Percentiles rank a stretch among this genome's conserved stretches.
These are phyloP conservation scores for Serendipita vermifera DNA, from an alignment of 768 basidiomycete species.

Conservation along the genomic window DNA sequence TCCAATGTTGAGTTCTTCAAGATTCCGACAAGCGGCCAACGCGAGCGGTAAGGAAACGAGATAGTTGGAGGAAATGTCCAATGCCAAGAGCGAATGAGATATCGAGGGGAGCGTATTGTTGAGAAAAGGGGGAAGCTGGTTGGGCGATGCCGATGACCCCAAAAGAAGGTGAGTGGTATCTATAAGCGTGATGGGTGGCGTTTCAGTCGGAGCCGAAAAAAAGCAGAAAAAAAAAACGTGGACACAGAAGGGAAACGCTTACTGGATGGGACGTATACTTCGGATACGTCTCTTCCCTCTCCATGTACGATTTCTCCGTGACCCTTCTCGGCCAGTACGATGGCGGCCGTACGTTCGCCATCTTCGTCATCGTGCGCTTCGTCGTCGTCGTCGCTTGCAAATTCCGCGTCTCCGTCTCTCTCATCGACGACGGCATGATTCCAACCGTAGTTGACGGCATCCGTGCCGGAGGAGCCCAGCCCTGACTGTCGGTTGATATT, in stretches of 20 bases:
- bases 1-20: slow-evolving; percentile 90
- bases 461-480: no score
- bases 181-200: slow-evolving; percentile 23
- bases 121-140: slow-evolving; percentile 65
- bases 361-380: slow-evolving; percentile 40
- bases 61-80: slow-evolving; percentile 87
- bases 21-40: slow-evolving; percentile 60
- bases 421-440: slow-evolving; percentile 23
- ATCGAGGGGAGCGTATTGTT: slow-evolving; percentile 58
- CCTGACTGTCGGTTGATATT: slow-evolving; percentile 1
- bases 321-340: slow-evolving; percentile 72
- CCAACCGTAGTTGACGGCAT: no score
- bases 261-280: slow-evolving; percentile 65
- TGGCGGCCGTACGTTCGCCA: slow-evolving; percentile 46
- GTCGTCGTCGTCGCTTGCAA: slow-evolving; percentile 27
- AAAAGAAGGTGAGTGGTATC: slow-evolving; percentile 91
- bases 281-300: slow-evolving; percentile 43
- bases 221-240: neutral
- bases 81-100: slow-evolving; percentile 64
- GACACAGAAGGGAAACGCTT: slow-evolving; percentile 21
- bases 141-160: slow-evolving; percentile 65
- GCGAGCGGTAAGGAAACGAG: slow-evolving; percentile 71
- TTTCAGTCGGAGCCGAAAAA: slow-evolving; percentile 7
- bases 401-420: slow-evolving; percentile 26
- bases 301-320: slow-evolving; percentile 71